These are phyloP conservation scores for Paecilomyces sp. DNA, from an alignment of 2,329 filamentous ascomycete genomes.

Conservation along the genomic window DNA sequence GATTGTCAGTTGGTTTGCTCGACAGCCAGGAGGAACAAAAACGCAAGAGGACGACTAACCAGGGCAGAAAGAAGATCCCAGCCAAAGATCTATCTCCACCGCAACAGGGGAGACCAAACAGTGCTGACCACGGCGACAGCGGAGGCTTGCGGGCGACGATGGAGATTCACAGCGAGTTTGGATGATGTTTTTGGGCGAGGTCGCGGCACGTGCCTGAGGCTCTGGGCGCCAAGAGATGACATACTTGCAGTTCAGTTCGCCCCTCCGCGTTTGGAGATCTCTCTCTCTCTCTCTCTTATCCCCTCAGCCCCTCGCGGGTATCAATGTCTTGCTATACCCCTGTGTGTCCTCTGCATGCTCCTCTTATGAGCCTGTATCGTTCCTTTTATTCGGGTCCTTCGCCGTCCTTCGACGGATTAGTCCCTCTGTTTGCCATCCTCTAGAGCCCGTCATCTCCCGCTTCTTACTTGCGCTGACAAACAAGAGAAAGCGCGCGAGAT, in stretches of 20 bases:
- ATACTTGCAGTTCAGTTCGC: constrained; percentile 10
- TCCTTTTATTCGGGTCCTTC: constrained; percentile 15
- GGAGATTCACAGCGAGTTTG: constrained; percentile 2
- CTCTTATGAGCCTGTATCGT: constrained; percentile 1
- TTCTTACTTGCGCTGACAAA: constrained; percentile 1
- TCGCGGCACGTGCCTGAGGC: constrained; percentile 18
- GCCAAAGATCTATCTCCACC: background rate
- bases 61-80: background rate
- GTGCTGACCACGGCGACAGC: background rate
- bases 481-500: background rate
- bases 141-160: background rate
- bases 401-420: background rate
- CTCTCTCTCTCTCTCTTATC: constrained; percentile 7
- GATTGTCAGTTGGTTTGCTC: constrained; percentile 1
- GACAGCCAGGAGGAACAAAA: constrained; percentile 3
- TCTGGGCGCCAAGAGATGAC: constrained; percentile 15
- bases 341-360: constrained; percentile 6
- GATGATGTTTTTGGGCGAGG: constrained; percentile 20
- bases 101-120: background rate
- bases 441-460: constrained; percentile 19
- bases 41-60: background rate
- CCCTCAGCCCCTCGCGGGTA: constrained; percentile 10
- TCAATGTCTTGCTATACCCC: background rate
- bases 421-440: constrained; percentile 1
- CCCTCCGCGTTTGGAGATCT: constrained; percentile 2